These are phyloP conservation scores for Hypoxylon sp. DNA, from an alignment of 2,329 filamentous ascomycete species.

Conservation along the genomic window DNA sequence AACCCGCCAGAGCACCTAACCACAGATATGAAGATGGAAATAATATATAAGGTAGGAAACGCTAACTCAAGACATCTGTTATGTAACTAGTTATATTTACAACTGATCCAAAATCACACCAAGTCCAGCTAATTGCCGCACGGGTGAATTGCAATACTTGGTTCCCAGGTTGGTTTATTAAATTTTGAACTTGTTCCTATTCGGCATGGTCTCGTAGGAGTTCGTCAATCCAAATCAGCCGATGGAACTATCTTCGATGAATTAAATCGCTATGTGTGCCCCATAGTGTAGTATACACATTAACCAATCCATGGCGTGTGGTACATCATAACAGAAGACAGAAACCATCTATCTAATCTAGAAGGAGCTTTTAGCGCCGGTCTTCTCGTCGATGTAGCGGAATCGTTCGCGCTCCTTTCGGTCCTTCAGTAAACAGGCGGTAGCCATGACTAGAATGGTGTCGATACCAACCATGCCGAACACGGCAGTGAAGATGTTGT, in stretches of 20 bases:
- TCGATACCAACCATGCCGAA: conserved; percentile 82
- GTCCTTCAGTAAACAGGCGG: conserved; percentile 80
- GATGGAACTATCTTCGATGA: conserved; percentile 4
- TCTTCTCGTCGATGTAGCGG: conserved; percentile 83
- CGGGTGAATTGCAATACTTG: neutral
- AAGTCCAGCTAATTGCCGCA: conserved; percentile 3
- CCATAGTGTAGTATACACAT: conserved; percentile 21
- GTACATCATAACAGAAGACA: conserved; percentile 15
- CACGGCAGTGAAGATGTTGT: conserved; percentile 78
- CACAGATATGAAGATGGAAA: conserved; percentile 17
- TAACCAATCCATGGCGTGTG: conserved; percentile 30
- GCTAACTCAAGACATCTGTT: conserved; percentile 23
- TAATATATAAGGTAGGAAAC: conserved; percentile 29
- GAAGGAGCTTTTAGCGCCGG: conserved; percentile 60
- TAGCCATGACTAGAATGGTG: conserved; percentile 72
- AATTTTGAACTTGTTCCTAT: conserved; percentile 11
- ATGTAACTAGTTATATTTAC: conserved; percentile 16
- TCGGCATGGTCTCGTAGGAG: conserved; percentile 9
- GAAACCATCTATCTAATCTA: conserved; percentile 42
- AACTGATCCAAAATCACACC: conserved; percentile 18
- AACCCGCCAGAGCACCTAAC: conserved; percentile 17
- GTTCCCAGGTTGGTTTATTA: conserved; percentile 12
- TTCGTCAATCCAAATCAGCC: conserved; percentile 3
- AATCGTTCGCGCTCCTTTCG: conserved; percentile 82
- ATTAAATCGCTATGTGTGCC: conserved; percentile 18